Evolutionary conservation across 768 basidiomycete genomes (phyloP).

Genomic region (Agaricus bisporus): DNA sequence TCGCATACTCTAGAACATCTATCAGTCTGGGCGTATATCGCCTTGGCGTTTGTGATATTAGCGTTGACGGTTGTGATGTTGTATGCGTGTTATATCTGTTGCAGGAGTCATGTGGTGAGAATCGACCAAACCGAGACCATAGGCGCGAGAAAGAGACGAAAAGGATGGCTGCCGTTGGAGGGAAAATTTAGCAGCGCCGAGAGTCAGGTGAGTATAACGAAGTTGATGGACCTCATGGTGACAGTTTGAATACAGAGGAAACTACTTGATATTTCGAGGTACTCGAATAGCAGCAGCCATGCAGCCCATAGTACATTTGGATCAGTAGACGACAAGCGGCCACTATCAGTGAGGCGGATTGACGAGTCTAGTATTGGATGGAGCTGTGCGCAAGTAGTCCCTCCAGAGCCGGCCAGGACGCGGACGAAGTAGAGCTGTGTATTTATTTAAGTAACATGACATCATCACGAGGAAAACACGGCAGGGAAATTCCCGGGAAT

Average conservation of each 20-base stretch:
- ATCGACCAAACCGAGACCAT: background rate
- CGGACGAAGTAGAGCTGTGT: background rate
- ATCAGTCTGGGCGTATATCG: slow-evolving; percentile 5
- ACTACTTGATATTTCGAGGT: background rate
- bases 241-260: background rate
- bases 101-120: background rate
- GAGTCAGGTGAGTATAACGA: background rate
- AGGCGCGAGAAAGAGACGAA: background rate
- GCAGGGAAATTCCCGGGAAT: background rate
- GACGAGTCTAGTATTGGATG: background rate
- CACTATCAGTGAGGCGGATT: background rate
- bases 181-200: background rate
- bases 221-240: background rate
- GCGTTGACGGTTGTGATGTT: background rate
- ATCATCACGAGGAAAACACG: background rate
- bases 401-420: background rate
- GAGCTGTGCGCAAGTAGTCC: background rate
- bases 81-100: slow-evolving; percentile 1
- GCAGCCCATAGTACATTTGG: background rate
- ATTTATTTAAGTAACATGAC: background rate
- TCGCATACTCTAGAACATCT: background rate
- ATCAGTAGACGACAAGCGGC: background rate
- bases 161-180: background rate
- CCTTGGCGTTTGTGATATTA: background rate
- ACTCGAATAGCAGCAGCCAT: background rate